Evolutionary conservation across 495 filamentous ascomycete species (phyloP).

Genomic region (Neurospora sp.): DNA sequence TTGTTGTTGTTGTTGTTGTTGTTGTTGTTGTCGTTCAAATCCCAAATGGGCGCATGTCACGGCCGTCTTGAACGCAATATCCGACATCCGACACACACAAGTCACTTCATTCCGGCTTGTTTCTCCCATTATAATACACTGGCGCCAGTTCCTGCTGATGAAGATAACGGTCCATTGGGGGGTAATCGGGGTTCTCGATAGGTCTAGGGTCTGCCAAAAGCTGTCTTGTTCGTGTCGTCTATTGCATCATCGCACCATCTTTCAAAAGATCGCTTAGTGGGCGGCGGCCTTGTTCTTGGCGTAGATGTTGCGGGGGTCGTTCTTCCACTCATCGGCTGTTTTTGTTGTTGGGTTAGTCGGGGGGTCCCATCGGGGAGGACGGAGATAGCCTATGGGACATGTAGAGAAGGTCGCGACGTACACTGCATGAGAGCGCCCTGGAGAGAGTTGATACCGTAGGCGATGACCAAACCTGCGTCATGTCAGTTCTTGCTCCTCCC

Average conservation of each 20-base stretch:
- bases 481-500: conserved; percentile 5
- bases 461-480: conserved; percentile 58
- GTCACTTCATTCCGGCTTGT: conserved; percentile 4
- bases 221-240: neutral
- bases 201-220: neutral
- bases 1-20: neutral
- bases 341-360: neutral
- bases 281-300: conserved; percentile 41
- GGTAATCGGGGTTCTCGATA: neutral
- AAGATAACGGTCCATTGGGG: neutral
- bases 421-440: conserved; percentile 59
- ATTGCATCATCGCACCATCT: conserved; percentile 7
- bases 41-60: neutral
- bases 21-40: neutral
- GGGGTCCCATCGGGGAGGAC: neutral
- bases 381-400: neutral
- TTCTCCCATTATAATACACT: conserved; percentile 23
- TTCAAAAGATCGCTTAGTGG: conserved; percentile 16
- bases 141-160: conserved; percentile 1
- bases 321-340: conserved; percentile 83
- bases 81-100: neutral
- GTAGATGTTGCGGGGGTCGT: conserved; percentile 86
- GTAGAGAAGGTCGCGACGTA: conserved; percentile 40
- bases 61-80: neutral
- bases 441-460: conserved; percentile 78